Base-by-base conservation (phyloP, 2,329 filamentous ascomycete species). In the Talaromyces rugulosus region DNA sequence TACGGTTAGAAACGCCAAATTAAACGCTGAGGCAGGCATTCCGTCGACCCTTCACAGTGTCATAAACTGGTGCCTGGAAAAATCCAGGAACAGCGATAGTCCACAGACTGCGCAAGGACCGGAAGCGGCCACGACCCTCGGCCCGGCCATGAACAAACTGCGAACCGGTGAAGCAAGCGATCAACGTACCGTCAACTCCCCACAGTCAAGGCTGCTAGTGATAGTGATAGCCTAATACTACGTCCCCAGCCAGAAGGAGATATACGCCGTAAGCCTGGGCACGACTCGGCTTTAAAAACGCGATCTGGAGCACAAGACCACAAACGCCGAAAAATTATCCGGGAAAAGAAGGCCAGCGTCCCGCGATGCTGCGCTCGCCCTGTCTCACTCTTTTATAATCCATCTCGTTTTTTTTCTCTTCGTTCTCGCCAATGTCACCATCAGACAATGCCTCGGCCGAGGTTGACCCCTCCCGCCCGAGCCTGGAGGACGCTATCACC, bases 401-500 rank as follows among this genome's bases (percentile, higher is more conserved):
- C 23, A 31, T 27, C 6, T n/a, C 23, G 14, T 23, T 14, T 31
- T 11, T 53, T 54, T 5, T 59, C 31, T 53, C 36, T 5, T 59
- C 31, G 23, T 6, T 36, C 42, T 47, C 47, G 52, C 66, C 62
- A 62, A 77, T 77, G 75, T 68, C 72, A 64, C 66, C 71, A 40
- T 69, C 70, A 62, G 68, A 70, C 56, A 68, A 66, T 51, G 65
- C 66, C 61, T 61, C 67, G 31, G 50, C 65, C 47, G 62, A 66
- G 47, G 33, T 62, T 40, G 66, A 67, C 59, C 31, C 66, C 52
- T 40, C 65, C 53, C 58, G 54, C 61, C 62, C 67, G 56, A 74
- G 73, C 50, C 60, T 78, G 36, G 70, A 76, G 61, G 71, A 76
- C 52, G 81, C 83, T 51, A 87, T 87, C 65, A 77, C 80, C 63